Conservation (phyloP, 139 green algal species). For the Coelastrella sp. region DNA sequence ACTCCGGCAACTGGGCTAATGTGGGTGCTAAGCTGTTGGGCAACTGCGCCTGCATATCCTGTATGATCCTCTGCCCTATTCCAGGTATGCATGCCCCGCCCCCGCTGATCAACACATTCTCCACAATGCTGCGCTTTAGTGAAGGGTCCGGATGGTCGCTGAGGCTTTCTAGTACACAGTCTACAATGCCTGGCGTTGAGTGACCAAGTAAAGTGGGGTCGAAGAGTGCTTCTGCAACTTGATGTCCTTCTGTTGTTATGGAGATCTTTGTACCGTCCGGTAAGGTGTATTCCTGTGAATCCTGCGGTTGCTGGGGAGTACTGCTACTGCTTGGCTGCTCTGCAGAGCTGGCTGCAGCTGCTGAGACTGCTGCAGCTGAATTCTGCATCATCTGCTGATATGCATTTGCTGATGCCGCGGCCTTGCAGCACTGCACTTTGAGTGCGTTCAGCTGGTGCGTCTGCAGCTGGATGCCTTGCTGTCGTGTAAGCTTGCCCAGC, state of each 20-base stretch:
- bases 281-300: constrained; percentile 54
- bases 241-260: constrained; percentile 26
- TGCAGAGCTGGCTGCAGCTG: neutral
- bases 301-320: constrained; percentile 18
- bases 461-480: constrained; percentile 16
- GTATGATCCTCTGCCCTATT: neutral
- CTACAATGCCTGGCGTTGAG: neutral
- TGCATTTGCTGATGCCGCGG: constrained; percentile 25
- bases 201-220: constrained; percentile 20
- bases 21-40: neutral
- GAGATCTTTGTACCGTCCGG: constrained; percentile 71
- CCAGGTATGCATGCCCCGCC: constrained; percentile 60
- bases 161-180: constrained; percentile 32
- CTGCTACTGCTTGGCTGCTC: constrained; percentile 9
- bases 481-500: constrained; percentile 7
- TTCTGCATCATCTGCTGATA: constrained; percentile 4
- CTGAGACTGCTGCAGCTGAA: constrained; percentile 4
- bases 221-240: constrained; percentile 70
- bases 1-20: constrained; percentile 49
- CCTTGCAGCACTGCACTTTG: constrained; percentile 34
- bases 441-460: constrained; percentile 23
- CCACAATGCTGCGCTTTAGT: constrained; percentile 52
- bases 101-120: constrained; percentile 71
- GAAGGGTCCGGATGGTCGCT: constrained; percentile 52
- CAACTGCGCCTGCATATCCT: constrained; percentile 11